Evolutionary conservation across 805 yeast genomes (phyloP).

Genomic region (Starmerella bombi): DNA sequence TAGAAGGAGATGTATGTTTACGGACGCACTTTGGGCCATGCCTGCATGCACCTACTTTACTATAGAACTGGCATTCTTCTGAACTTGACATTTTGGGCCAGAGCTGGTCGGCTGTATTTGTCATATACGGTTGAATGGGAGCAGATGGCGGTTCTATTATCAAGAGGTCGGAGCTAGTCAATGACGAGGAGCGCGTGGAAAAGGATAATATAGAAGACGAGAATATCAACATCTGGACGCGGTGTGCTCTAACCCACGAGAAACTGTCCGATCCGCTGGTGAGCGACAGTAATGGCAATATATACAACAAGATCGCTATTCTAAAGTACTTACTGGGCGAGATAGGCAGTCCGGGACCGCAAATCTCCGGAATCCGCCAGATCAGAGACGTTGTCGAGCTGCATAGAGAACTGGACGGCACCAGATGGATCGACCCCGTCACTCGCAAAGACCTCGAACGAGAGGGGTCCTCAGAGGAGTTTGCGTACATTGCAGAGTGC

Average conservation of each 20-base stretch:
- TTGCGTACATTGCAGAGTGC: constrained; percentile 34
- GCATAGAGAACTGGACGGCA: constrained; percentile 24
- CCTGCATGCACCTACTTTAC: constrained; percentile 82
- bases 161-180: constrained; percentile 39
- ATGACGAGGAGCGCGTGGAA: not conserved
- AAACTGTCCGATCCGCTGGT: constrained; percentile 37
- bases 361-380: constrained; percentile 27
- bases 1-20: constrained; percentile 24
- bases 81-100: not conserved
- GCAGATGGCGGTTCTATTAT: constrained; percentile 64
- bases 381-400: constrained; percentile 36
- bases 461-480: constrained; percentile 29
- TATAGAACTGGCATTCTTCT: constrained; percentile 37
- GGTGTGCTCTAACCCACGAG: constrained; percentile 37
- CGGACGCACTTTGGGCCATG: constrained; percentile 83
- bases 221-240: constrained; percentile 30
- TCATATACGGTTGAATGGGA: constrained; percentile 21
- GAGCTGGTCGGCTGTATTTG: too few relatives aligned
- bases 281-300: constrained; percentile 52
- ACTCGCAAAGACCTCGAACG: constrained; percentile 26
- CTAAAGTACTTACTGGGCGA: constrained; percentile 41
- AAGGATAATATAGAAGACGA: not conserved
- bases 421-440: constrained; percentile 31
- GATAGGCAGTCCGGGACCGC: constrained; percentile 23
- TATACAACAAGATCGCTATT: constrained; percentile 52